Evolutionary conservation across 2,329 filamentous ascomycete species (phyloP).

Genomic region (Sordariomycetes sp.): DNA sequence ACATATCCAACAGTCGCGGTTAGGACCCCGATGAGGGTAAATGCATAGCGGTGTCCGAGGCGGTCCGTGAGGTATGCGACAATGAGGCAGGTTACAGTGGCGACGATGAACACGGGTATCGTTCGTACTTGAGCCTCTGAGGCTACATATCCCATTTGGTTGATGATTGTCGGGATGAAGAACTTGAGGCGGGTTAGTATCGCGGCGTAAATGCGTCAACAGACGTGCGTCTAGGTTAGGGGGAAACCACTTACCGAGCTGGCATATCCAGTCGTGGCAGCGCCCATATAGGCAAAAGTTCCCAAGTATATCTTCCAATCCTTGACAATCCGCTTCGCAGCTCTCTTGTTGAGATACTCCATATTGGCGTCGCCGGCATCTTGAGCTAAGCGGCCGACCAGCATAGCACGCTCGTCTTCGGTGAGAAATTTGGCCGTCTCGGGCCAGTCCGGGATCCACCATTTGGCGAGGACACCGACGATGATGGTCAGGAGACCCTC

Average conservation of each 20-base stretch:
- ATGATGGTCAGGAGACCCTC: slow-evolving; percentile 56
- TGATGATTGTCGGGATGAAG: slow-evolving; percentile 45
- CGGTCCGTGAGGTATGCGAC: slow-evolving; percentile 54
- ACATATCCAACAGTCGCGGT: slow-evolving; percentile 52
- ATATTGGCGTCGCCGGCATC: slow-evolving; percentile 31
- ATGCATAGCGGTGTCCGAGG: slow-evolving; percentile 48
- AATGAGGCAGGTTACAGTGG: slow-evolving; percentile 45
- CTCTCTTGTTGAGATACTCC: slow-evolving; percentile 51
- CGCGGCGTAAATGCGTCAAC: no score
- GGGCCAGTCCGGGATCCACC: slow-evolving; percentile 68
- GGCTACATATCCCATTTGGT: slow-evolving; percentile 16
- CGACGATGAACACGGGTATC: slow-evolving; percentile 45
- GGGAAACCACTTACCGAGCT: slow-evolving; percentile 8
- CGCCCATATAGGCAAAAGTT: slow-evolving; percentile 33
- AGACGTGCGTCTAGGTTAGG: no score
- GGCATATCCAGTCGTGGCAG: slow-evolving; percentile 31
- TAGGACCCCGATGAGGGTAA: slow-evolving; percentile 47
- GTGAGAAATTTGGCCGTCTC: slow-evolving; percentile 60
- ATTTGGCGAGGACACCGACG: slow-evolving; percentile 52
- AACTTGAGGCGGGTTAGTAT: slow-evolving; percentile 14
- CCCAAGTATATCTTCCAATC: slow-evolving; percentile 62
- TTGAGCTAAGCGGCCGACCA: slow-evolving; percentile 51
- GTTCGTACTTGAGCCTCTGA: slow-evolving; percentile 36
- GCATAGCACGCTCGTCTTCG: slow-evolving; percentile 50
- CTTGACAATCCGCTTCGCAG: slow-evolving; percentile 40